phyloP scores from a whole-genome alignment of 73 alveolate genomes.

The Breviolum minutum region DNA sequence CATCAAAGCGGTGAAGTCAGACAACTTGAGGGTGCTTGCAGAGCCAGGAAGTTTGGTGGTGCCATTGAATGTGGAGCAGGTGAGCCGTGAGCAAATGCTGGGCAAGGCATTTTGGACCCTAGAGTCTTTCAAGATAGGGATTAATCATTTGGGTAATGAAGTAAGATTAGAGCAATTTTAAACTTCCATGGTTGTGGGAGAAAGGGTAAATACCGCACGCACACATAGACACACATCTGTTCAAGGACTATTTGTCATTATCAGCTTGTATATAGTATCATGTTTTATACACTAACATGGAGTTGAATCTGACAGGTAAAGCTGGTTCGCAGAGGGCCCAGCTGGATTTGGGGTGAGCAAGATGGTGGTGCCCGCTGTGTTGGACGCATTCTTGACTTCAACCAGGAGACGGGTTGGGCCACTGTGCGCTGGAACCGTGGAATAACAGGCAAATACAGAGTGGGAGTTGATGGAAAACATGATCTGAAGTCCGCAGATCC shows the following conservation, averaged over 20 bases:
- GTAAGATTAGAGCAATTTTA: no score
- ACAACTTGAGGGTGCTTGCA: not conserved
- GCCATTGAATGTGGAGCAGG: not conserved
- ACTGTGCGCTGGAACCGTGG: conserved; percentile 28
- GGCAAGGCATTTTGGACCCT: no score
- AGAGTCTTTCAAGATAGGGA: no score
- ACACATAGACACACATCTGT: not conserved
- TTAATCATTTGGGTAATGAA: no score
- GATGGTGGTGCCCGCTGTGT: conserved; percentile 15
- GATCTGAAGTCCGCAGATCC: conserved; percentile 8
- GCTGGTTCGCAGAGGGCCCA: conserved; percentile 26
- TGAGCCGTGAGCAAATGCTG: no score
- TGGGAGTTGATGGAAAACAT: conserved; percentile 2
- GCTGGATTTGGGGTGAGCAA: conserved; percentile 53
- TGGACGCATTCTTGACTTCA: not conserved
- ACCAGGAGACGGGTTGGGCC: conserved; percentile 2
- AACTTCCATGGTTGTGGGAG: no score
- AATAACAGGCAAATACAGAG: not conserved
- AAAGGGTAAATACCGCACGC: no score
- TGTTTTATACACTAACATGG: no score
- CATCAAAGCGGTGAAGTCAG: not conserved
- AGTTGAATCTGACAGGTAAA: not conserved
- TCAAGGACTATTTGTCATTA: not conserved
- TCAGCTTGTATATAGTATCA: no score
- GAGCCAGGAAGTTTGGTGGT: not conserved